Conservation (phyloP, 371 early-diverging fungal genomes). For the Mortierella sp. region DNA sequence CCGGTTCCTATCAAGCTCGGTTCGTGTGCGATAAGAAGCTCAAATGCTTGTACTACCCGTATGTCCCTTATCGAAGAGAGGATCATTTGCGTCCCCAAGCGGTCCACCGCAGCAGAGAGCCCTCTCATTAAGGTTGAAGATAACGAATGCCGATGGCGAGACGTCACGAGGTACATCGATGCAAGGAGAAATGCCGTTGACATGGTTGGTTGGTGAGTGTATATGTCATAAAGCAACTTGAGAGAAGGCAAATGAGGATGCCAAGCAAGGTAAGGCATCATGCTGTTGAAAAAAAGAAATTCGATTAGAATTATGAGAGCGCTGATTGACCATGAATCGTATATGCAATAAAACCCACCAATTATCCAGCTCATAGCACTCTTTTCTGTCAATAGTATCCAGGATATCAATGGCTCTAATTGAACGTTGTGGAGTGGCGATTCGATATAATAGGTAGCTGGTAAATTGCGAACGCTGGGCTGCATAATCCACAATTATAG, state of each 20-base stretch:
- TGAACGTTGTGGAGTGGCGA: constrained; percentile 4
- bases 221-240: constrained; percentile 15
- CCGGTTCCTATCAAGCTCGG: constrained; percentile 28
- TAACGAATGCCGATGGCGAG: constrained; percentile 25
- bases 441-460: constrained; percentile 10
- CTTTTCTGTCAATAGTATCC: constrained; percentile 29
- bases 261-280: constrained; percentile 27
- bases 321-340: background rate
- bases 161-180: constrained; percentile 26
- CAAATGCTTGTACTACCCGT: constrained; percentile 23
- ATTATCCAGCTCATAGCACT: constrained; percentile 13
- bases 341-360: constrained; percentile 6
- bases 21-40: constrained; percentile 31
- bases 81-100: constrained; percentile 20
- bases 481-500: constrained; percentile 27
- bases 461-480: constrained; percentile 22
- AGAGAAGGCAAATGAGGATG: constrained; percentile 32
- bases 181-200: constrained; percentile 23
- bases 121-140: constrained; percentile 23
- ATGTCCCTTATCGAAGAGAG: constrained; percentile 16
- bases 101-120: constrained; percentile 24
- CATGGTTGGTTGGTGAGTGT: constrained; percentile 8
- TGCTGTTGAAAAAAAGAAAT: constrained; percentile 1
- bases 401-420: constrained; percentile 13
- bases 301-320: background rate